phyloP scores from a whole-genome alignment of 768 basidiomycete species.

The Leccinum broughii region DNA sequence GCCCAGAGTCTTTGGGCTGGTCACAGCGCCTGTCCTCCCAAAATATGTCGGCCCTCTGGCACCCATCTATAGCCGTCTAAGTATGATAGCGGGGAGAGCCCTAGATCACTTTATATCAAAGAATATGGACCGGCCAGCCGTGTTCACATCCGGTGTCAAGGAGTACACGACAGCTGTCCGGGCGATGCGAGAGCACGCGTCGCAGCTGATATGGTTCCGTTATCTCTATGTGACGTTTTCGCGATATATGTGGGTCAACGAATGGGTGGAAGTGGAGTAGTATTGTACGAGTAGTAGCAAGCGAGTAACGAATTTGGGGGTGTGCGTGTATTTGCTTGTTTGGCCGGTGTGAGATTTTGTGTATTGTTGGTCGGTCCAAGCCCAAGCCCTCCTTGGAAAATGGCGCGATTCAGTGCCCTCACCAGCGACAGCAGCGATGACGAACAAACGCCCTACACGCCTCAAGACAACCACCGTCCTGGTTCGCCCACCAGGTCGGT shows the following conservation, averaged over 20 bases:
- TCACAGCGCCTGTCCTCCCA: conserved; percentile 51
- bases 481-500: conserved; percentile 24
- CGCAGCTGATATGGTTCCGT: conserved; percentile 88
- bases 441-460: conserved; percentile 40
- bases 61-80: conserved; percentile 50
- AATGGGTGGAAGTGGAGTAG: conserved; percentile 57
- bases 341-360: conserved; percentile 24
- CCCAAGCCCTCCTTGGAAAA: conserved; percentile 28
- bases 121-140: conserved; percentile 13
- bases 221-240: conserved; percentile 81
- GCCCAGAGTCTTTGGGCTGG: conserved; percentile 55
- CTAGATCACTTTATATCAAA: conserved; percentile 7
- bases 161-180: conserved; percentile 57
- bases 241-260: conserved; percentile 92
- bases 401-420: conserved; percentile 72
- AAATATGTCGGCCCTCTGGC: conserved; percentile 69
- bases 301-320: neutral
- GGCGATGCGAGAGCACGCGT: conserved; percentile 73
- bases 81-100: conserved; percentile 26
- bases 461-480: conserved; percentile 17
- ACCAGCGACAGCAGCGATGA: conserved; percentile 57
- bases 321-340: conserved; percentile 30
- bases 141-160: conserved; percentile 57
- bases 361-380: conserved; percentile 22
- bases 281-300: neutral